Evolutionary conservation across 306 rosid genomes (phyloP), one percentile per base, ranked within the genome.

Genomic region (Castanea sativa): DNA sequence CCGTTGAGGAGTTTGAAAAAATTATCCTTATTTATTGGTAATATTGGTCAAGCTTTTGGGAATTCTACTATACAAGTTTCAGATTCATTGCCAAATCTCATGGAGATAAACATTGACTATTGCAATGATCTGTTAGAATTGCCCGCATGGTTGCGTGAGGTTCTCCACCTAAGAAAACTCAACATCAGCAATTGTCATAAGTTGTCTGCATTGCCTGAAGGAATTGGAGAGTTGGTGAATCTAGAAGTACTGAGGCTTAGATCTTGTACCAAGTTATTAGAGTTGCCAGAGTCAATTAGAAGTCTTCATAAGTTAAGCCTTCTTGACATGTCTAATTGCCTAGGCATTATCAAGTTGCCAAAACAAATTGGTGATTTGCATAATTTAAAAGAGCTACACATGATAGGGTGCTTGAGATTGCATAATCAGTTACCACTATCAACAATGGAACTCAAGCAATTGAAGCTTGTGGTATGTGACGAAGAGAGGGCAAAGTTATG

Each of bases 241-340:
- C 60, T 87, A 78, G 80, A 87, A 76, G 29, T 69, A 38, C 63
- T 87, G 9, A 84, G 87, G 79, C 80, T 84, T 56, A 69, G 80
- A 55, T 87, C 84, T 7, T 87, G 90, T 35, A 60, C 84, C 45
- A 33, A 43, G 55, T 79, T 87, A 74, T 21, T 0, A 74, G 61
- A 80, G 61, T 57, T 87, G 60, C 81, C 91, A 3, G 67, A 59
- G 2, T 78, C 76, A 58, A 60, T 82, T 12, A 14, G 57, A 71
- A 80, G 73, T 32, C 87, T 87, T 43, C 59, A 75, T 58, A 59
- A 82, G 23, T 74, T 85, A n/a, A 41, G 65, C 9, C 73, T 80
- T 80, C 80, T 87, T 16, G 91, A 87, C 73, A 75, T 87, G 25
- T 87, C 85, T 2, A 61, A 85, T 58, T 87, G 88, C 78, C 73